Conservation (phyloP, 2,329 filamentous ascomycete genomes). For the Ophioceras dolichostomum region DNA sequence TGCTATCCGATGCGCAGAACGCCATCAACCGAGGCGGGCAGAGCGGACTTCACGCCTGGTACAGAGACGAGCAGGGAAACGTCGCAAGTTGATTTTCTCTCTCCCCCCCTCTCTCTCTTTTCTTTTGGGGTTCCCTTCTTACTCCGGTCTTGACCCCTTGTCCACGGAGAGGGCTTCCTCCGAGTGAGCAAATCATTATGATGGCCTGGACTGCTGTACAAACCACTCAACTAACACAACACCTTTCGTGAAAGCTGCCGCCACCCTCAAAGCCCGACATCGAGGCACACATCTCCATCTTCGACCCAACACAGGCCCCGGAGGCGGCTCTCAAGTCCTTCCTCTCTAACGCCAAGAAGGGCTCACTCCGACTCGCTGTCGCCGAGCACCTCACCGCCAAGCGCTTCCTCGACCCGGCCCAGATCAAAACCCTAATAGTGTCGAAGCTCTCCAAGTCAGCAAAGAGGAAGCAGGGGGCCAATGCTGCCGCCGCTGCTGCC, state of each 20-base stretch:
- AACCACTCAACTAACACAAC: no score
- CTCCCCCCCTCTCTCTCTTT: no score
- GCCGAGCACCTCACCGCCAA: conserved; percentile 42
- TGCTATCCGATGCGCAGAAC: conserved; percentile 33
- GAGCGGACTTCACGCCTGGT: conserved; percentile 38
- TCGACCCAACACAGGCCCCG: conserved; percentile 40
- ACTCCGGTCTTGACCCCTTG: no score
- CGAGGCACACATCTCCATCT: conserved; percentile 54
- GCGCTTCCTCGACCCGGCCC: conserved; percentile 35
- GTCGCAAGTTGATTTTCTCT: background rate
- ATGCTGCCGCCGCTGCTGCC: no score
- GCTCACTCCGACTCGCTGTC: conserved; percentile 43
- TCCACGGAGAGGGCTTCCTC: no score
- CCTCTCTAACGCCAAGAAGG: conserved; percentile 50
- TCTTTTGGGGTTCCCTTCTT: no score
- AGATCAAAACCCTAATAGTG: conserved; percentile 25
- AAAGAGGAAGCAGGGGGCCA: conserved; percentile 11
- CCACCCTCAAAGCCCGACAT: conserved; percentile 46
- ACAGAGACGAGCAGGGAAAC: conserved; percentile 21
- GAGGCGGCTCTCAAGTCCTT: conserved; percentile 54
- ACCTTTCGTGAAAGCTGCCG: conserved; percentile 16
- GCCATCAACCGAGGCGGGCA: conserved; percentile 27
- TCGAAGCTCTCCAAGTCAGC: conserved; percentile 31
- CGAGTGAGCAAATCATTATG: no score
- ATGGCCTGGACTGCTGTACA: no score